Conservation (phyloP, 345 rosid species). For the Hypericum perforatum region DNA sequence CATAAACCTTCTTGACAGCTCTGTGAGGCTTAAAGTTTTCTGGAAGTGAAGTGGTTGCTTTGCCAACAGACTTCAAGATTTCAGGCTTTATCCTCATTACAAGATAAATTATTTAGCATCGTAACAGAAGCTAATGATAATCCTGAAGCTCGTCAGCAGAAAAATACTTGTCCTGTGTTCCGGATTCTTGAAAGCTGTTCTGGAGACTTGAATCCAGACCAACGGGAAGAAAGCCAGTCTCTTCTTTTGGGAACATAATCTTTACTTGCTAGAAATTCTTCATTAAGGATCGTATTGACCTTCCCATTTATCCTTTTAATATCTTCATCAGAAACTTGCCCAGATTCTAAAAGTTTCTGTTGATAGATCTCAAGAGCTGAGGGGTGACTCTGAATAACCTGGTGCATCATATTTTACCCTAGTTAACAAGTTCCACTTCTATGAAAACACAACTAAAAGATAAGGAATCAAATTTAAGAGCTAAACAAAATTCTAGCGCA, state of each 20-base stretch:
- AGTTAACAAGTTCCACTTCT: constrained; percentile 1
- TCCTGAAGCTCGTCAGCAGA: constrained; percentile 3
- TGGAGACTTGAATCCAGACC: constrained; percentile 76
- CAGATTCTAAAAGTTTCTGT: background rate
- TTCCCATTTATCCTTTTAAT: background rate
- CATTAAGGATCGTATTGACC: background rate
- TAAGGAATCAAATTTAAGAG: constrained; percentile 5
- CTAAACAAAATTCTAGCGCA: background rate
- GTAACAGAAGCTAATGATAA: background rate
- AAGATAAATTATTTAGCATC: constrained; percentile 7
- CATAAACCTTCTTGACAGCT: background rate
- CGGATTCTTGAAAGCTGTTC: constrained; percentile 69
- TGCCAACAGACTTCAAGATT: background rate
- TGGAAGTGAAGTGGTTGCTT: background rate
- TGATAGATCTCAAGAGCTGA: background rate
- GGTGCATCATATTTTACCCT: constrained; percentile 13
- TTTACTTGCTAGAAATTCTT: constrained; percentile 47
- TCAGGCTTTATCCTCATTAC: background rate
- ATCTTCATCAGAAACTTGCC: background rate
- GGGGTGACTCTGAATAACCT: background rate
- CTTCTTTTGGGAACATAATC: constrained; percentile 58
- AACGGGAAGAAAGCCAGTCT: constrained; percentile 79
- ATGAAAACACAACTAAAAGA: constrained; percentile 2
- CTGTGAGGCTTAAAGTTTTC: background rate
- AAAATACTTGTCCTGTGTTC: constrained; percentile 55